phyloP scores from a whole-genome alignment of 495 filamentous ascomycete species.

The Beverwykella pulmonaria region DNA sequence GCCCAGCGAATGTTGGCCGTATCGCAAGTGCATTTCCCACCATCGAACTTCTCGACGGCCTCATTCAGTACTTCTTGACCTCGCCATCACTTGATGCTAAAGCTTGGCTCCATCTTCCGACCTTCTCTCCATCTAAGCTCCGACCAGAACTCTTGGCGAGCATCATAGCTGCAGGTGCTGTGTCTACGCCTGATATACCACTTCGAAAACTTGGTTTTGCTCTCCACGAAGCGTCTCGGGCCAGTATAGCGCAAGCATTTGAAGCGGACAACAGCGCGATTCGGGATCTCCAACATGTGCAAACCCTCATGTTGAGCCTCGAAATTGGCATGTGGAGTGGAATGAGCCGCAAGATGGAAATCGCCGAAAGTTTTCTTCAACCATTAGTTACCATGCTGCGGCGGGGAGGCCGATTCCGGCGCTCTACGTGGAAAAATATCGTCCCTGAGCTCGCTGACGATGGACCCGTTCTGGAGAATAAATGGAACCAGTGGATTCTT shows the following conservation, averaged over 20 bases:
- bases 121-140: slow-evolving; percentile 50
- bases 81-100: slow-evolving; percentile 54
- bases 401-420: slow-evolving; percentile 47
- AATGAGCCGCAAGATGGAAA: slow-evolving; percentile 67
- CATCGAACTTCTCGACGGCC: slow-evolving; percentile 58
- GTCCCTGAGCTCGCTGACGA: slow-evolving; percentile 51
- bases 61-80: slow-evolving; percentile 64
- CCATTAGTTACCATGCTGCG: slow-evolving; percentile 54
- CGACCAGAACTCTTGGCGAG: slow-evolving; percentile 60
- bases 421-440: slow-evolving; percentile 53
- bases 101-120: slow-evolving; percentile 61
- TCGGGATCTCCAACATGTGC: slow-evolving; percentile 57
- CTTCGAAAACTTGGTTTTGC: slow-evolving; percentile 66
- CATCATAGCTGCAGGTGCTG: slow-evolving; percentile 59
- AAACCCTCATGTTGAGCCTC: slow-evolving; percentile 57
- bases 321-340: slow-evolving; percentile 69
- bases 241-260: slow-evolving; percentile 55
- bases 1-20: slow-evolving; percentile 55
- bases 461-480: slow-evolving; percentile 54
- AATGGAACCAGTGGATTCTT: slow-evolving; percentile 62
- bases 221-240: slow-evolving; percentile 61
- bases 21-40: slow-evolving; percentile 62
- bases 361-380: slow-evolving; percentile 63
- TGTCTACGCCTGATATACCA: slow-evolving; percentile 56
- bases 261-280: slow-evolving; percentile 63